phyloP scores from a whole-genome alignment of 768 basidiomycete genomes.

The Saitozyma sp. region DNA sequence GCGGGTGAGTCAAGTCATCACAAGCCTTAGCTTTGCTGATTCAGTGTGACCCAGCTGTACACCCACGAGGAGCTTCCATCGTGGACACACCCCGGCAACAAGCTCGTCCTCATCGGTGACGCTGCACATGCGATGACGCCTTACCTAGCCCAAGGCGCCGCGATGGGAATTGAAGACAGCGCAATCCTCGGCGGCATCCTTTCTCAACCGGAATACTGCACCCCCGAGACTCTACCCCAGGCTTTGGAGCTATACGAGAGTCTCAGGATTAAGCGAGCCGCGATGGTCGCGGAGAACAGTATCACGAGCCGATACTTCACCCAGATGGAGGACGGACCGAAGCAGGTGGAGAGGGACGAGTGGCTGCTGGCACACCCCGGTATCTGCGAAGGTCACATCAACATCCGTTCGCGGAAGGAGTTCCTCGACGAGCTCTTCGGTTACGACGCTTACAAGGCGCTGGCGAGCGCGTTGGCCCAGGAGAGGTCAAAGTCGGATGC shows the following conservation, averaged over 20 bases:
- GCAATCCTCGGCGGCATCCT: not conserved
- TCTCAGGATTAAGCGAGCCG: slow-evolving; percentile 2
- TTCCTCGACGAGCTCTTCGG: slow-evolving; percentile 5
- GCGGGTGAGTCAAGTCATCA: not conserved
- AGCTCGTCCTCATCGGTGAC: slow-evolving; percentile 24
- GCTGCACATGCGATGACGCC: slow-evolving; percentile 24
- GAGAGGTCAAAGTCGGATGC: not conserved
- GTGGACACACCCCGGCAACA: not conserved
- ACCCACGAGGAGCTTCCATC: slow-evolving; percentile 3
- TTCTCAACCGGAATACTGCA: slow-evolving; percentile 1
- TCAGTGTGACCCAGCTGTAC: not conserved
- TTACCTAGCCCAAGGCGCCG: slow-evolving; percentile 19
- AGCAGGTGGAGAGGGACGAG: slow-evolving; percentile 4
- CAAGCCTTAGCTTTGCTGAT: not conserved
- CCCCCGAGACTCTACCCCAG: not conserved
- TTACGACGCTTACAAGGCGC: not conserved
- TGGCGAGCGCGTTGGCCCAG: not conserved
- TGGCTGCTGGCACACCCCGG: not conserved
- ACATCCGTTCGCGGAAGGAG: slow-evolving; percentile 3
- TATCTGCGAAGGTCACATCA: slow-evolving; percentile 1
- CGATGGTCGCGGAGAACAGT: slow-evolving; percentile 5
- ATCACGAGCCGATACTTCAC: slow-evolving; percentile 1
- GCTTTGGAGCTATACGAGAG: not conserved
- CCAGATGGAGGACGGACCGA: slow-evolving; percentile 1
- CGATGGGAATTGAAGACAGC: slow-evolving; percentile 18